phyloP scores from a whole-genome alignment of 306 rosid species.

The Benincasa hispida region DNA sequence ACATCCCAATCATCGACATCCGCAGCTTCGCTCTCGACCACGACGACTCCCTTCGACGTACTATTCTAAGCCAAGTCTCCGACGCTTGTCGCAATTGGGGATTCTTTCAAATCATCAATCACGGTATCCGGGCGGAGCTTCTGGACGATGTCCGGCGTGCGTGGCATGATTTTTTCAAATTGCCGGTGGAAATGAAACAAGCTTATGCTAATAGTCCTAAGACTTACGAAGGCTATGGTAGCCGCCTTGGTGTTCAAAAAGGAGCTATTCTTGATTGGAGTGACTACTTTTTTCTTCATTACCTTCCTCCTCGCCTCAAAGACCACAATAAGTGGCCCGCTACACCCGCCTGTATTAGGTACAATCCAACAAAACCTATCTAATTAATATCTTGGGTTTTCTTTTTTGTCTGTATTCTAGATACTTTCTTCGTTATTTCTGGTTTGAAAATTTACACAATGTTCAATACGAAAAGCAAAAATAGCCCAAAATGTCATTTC shows the following conservation, averaged over 20 bases:
- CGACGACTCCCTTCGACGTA: background rate
- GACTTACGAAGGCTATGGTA: constrained; percentile 85
- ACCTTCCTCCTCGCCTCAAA: constrained; percentile 44
- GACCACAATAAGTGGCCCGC: constrained; percentile 61
- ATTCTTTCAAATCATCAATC: constrained; percentile 56
- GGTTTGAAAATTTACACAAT: too few relatives aligned
- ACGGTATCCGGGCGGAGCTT: constrained; percentile 41
- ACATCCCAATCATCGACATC: constrained; percentile 67
- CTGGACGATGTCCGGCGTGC: constrained; percentile 33
- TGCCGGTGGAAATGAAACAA: constrained; percentile 56
- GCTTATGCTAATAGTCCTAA: constrained; percentile 52
- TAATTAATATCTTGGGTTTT: background rate
- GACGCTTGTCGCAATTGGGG: constrained; percentile 72
- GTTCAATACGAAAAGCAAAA: too few relatives aligned
- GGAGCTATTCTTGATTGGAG: constrained; percentile 93
- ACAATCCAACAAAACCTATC: background rate
- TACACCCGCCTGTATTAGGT: constrained; percentile 26
- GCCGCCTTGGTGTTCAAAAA: constrained; percentile 57
- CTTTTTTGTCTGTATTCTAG: too few relatives aligned
- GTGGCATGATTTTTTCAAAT: constrained; percentile 56
- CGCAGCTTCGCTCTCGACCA: constrained; percentile 10
- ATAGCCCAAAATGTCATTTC: too few relatives aligned
- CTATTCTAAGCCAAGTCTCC: constrained; percentile 21
- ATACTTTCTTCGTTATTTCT: too few relatives aligned
- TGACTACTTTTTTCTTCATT: constrained; percentile 73